Percentiles rank a stretch among this genome's conserved stretches.
These are phyloP conservation scores for Lactarius pseudohatsudake DNA, from an alignment of 768 basidiomycete species.

Conservation along the genomic window DNA sequence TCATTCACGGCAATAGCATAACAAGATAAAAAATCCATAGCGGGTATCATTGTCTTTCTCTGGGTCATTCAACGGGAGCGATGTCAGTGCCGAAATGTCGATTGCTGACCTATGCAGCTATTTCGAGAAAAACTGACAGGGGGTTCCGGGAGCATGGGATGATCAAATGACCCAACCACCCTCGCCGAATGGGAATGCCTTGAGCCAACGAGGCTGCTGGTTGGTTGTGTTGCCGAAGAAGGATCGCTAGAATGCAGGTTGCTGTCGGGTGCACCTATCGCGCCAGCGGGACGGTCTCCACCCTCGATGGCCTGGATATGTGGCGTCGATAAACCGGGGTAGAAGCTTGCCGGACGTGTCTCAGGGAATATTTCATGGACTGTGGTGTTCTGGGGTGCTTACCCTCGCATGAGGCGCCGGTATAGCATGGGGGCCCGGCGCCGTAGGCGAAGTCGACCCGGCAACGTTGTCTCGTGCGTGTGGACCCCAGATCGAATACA, in stretches of 20 bases:
- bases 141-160: constrained; percentile 77
- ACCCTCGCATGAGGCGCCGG: constrained; percentile 88
- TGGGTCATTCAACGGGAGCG: constrained; percentile 33
- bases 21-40: constrained; percentile 89
- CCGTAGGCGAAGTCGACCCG: constrained; percentile 77
- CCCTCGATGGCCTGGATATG: constrained; percentile 40
- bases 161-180: constrained; percentile 77
- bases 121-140: constrained; percentile 52
- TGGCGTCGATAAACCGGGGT: constrained; percentile 46
- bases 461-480: constrained; percentile 72
- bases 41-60: constrained; percentile 86
- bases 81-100: constrained; percentile 8
- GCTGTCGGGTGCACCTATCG: constrained; percentile 28
- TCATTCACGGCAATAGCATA: constrained; percentile 97
- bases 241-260: constrained; percentile 29
- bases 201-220: not conserved
- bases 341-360: constrained; percentile 41
- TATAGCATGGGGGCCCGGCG: constrained; percentile 89
- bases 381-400: constrained; percentile 30
- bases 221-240: constrained; percentile 10
- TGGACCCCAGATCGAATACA: constrained; percentile 88
- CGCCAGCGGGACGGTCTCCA: constrained; percentile 31
- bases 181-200: constrained; percentile 36
- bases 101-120: not conserved
- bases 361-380: constrained; percentile 9